These are phyloP conservation scores for Aspergillus sp. DNA, from an alignment of 2,329 filamentous ascomycete species.

Conservation along the genomic window DNA sequence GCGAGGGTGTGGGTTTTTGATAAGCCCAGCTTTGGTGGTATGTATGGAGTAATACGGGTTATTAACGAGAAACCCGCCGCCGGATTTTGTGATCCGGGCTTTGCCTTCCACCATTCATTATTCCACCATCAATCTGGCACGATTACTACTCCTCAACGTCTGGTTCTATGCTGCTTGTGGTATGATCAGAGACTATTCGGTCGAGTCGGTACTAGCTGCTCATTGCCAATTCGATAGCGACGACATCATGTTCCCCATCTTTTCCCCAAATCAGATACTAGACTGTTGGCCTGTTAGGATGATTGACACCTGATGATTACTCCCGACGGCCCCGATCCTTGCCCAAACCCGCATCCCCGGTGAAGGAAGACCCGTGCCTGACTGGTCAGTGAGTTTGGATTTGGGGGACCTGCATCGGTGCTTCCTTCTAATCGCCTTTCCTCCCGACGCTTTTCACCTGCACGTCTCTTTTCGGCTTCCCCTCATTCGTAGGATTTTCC, in stretches of 20 bases:
- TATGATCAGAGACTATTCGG: slow-evolving; percentile 1
- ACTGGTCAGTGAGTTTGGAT: slow-evolving; percentile 4
- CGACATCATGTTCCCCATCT: background rate
- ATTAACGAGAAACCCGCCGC: slow-evolving; percentile 6
- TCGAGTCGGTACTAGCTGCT: background rate
- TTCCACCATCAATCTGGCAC: background rate
- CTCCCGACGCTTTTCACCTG: background rate
- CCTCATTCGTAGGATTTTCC: slow-evolving; percentile 5
- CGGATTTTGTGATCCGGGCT: background rate
- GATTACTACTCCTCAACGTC: background rate
- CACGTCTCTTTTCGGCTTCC: background rate
- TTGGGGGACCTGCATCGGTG: background rate
- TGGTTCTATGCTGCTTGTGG: background rate
- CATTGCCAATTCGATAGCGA: background rate
- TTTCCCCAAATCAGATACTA: slow-evolving; percentile 11
- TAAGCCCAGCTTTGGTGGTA: slow-evolving; percentile 13
- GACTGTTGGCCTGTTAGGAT: background rate
- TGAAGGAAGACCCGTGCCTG: slow-evolving; percentile 22
- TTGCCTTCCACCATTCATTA: background rate
- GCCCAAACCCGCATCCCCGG: slow-evolving; percentile 26
- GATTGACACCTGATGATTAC: slow-evolving; percentile 1
- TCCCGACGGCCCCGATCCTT: slow-evolving; percentile 23
- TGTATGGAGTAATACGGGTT: slow-evolving; percentile 8
- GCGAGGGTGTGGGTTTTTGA: slow-evolving; percentile 21
- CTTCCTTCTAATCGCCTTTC: background rate